These are phyloP conservation scores for Hysterangium stoloniferum DNA, from an alignment of 768 basidiomycete species.

Conservation along the genomic window DNA sequence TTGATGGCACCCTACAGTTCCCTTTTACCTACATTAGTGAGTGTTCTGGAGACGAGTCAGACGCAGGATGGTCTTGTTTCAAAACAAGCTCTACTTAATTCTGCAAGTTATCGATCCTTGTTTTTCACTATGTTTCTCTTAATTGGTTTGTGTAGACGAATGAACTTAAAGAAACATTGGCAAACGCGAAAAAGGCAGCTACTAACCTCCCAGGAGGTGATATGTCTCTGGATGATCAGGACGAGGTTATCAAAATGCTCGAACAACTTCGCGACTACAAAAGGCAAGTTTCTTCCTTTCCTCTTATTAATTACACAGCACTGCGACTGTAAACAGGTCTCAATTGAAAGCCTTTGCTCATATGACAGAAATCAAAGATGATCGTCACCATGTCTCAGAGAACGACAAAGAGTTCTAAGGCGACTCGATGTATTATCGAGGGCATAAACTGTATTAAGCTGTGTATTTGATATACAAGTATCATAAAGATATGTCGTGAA, in stretches of 20 bases:
- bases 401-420: not conserved
- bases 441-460: too few species aligned
- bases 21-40: slow-evolving; percentile 52
- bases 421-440: too few species aligned
- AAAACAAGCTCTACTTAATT: slow-evolving; percentile 59
- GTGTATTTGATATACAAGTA: too few species aligned
- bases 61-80: slow-evolving; percentile 48
- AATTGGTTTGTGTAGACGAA: slow-evolving; percentile 44
- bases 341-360: not conserved
- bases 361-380: not conserved
- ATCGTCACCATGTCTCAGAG: not conserved
- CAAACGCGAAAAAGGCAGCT: slow-evolving; percentile 54
- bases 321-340: not conserved
- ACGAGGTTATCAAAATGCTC: slow-evolving; percentile 63
- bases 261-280: slow-evolving; percentile 56
- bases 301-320: not conserved
- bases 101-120: slow-evolving; percentile 36
- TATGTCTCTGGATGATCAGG: slow-evolving; percentile 57
- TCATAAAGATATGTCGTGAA: too few species aligned
- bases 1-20: slow-evolving; percentile 4
- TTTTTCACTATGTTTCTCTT: not conserved
- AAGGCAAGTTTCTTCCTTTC: slow-evolving; percentile 31
- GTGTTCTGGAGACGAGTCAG: slow-evolving; percentile 54
- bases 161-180: slow-evolving; percentile 54
- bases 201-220: slow-evolving; percentile 63